These are phyloP conservation scores for Astrephomene gubernaculifera DNA, from an alignment of 139 green algal species.

Conservation along the genomic window DNA sequence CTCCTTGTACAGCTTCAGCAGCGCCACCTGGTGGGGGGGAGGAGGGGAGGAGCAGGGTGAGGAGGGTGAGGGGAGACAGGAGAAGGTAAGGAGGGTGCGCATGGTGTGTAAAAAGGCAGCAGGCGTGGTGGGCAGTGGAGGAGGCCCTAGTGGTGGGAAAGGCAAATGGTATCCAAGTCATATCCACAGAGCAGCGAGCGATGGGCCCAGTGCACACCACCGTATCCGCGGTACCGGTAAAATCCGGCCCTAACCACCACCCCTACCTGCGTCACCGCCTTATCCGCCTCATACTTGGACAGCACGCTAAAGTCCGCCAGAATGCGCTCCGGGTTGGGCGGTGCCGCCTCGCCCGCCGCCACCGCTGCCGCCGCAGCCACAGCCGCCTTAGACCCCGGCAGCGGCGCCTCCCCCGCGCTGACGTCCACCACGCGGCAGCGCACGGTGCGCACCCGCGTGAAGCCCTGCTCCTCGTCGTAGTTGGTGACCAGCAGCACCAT, in stretches of 20 bases:
- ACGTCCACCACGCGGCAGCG: constrained; percentile 28
- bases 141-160: not conserved
- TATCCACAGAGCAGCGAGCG: too few species aligned
- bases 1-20: constrained; percentile 76
- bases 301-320: constrained; percentile 46
- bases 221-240: not conserved
- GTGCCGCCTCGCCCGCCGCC: not conserved
- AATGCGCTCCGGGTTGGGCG: constrained; percentile 18
- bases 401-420: constrained; percentile 3
- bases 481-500: constrained; percentile 54
- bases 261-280: constrained; percentile 39
- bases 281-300: constrained; percentile 48
- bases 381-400: constrained; percentile 9
- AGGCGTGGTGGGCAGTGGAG: not conserved
- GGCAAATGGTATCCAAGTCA: too few species aligned
- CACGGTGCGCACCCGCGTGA: constrained; percentile 33
- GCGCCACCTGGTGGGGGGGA: constrained; percentile 19
- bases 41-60: not conserved
- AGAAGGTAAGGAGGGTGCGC: not conserved
- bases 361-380: not conserved
- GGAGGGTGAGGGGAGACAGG: not conserved
- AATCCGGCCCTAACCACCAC: not conserved
- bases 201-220: too few species aligned
- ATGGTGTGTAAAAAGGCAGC: not conserved
- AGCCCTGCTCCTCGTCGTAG: constrained; percentile 54